Evolutionary conservation across 371 early-diverging fungal species (phyloP).

Genomic region (Mucor plumbeus): DNA sequence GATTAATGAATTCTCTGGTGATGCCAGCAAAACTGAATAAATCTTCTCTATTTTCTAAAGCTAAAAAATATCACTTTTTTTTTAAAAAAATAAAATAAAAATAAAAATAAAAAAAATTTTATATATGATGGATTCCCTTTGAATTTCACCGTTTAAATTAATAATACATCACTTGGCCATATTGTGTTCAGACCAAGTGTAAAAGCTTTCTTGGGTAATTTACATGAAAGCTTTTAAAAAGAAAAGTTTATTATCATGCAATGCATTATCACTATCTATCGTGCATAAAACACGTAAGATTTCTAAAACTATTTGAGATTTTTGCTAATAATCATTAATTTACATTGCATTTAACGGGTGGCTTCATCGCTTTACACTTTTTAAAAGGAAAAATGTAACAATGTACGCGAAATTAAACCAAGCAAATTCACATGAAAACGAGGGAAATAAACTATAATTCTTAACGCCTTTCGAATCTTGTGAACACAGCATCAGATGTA

Average conservation of each 20-base stretch:
- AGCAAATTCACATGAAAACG: conserved; percentile 5
- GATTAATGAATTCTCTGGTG: conserved; percentile 15
- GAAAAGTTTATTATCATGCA: not conserved
- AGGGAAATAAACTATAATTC: not conserved
- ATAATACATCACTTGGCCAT: not conserved
- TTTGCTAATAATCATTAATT: too few relatives aligned
- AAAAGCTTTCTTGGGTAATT: not conserved
- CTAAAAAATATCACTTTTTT: not conserved
- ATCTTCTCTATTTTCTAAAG: not conserved
- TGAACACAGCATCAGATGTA: too few relatives aligned
- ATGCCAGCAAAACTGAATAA: conserved; percentile 23
- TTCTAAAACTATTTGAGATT: too few relatives aligned
- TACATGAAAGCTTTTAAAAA: not conserved
- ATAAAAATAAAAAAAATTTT: not conserved
- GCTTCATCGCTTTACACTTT: not conserved
- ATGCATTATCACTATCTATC: not conserved
- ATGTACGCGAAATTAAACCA: not conserved
- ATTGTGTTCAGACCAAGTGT: not conserved
- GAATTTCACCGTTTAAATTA: too few relatives aligned
- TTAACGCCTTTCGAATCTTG: not conserved
- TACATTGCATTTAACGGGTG: too few relatives aligned
- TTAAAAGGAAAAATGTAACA: conserved; percentile 4
- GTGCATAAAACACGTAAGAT: not conserved
- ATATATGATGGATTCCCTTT: too few relatives aligned
- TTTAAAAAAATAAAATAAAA: not conserved